These are phyloP conservation scores for Phialemoniopsis sp. DNA, from an alignment of 2,329 filamentous ascomycete genomes.

Conservation along the genomic window DNA sequence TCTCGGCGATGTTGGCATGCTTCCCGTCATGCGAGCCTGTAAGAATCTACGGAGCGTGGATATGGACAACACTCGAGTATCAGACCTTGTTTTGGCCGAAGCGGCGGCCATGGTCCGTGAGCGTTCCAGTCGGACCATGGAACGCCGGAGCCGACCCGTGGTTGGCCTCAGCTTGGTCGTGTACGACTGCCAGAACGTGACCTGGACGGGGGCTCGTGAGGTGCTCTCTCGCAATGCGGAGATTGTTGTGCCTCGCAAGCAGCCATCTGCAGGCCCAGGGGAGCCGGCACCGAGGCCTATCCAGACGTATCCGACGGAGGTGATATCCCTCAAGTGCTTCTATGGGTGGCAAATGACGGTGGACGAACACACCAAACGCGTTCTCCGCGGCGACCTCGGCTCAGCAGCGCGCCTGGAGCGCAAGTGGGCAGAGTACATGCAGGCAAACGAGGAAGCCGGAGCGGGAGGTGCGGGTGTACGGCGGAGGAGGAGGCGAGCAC, in stretches of 20 bases:
- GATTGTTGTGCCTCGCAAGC: conserved; percentile 46
- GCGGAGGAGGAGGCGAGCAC: conserved; percentile 68
- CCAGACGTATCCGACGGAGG: conserved; percentile 65
- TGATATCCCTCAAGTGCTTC: conserved; percentile 87
- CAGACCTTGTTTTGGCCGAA: conserved; percentile 80
- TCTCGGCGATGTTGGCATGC: conserved; percentile 77
- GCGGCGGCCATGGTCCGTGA: conserved; percentile 74
- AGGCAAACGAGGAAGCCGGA: conserved; percentile 80
- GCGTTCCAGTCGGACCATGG: conserved; percentile 46
- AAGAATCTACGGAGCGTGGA: conserved; percentile 66
- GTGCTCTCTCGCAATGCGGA: conserved; percentile 82
- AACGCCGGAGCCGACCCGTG: conserved; percentile 35
- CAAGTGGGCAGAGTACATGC: conserved; percentile 95
- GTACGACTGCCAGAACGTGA: conserved; percentile 89
- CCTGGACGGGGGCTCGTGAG: conserved; percentile 87
- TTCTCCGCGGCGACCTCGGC: conserved; percentile 70
- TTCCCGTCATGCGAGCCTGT: conserved; percentile 76
- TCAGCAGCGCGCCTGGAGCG: conserved; percentile 76
- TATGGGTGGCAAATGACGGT: conserved; percentile 95
- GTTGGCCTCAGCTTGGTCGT: conserved; percentile 73
- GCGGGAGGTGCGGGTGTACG: conserved; percentile 61
- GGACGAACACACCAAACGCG: conserved; percentile 86
- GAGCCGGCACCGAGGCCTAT: conserved; percentile 9
- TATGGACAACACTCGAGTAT: conserved; percentile 91
- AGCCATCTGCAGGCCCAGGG: conserved; percentile 13